Conservation (phyloP, 2,329 filamentous ascomycete species). For the Fusarium keratoplasticum region DNA sequence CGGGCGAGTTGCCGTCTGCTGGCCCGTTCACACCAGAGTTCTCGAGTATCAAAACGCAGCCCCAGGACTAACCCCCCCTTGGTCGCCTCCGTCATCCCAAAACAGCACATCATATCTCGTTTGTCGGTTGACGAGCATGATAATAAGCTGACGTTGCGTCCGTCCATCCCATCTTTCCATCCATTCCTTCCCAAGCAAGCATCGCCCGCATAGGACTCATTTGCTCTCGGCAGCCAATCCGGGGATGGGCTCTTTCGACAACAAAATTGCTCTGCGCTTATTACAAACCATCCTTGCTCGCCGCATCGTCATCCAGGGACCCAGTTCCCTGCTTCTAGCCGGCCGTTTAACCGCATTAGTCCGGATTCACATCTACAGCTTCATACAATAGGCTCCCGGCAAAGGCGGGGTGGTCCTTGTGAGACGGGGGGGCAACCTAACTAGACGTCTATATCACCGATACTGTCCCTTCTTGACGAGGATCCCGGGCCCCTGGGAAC, state of each 20-base stretch:
- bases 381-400: slow-evolving; percentile 37
- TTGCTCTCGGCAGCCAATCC: slow-evolving; percentile 31
- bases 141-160: slow-evolving; percentile 29
- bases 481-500: slow-evolving; percentile 35
- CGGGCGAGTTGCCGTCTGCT: slow-evolving; percentile 33
- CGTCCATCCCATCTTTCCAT: background rate
- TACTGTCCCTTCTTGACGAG: slow-evolving; percentile 25
- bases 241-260: slow-evolving; percentile 31
- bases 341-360: slow-evolving; percentile 42
- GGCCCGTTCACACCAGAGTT: slow-evolving; percentile 23
- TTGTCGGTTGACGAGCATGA: slow-evolving; percentile 2
- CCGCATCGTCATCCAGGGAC: slow-evolving; percentile 32
- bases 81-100: background rate
- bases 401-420: slow-evolving; percentile 45
- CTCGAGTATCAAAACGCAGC: background rate
- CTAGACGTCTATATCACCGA: slow-evolving; percentile 15
- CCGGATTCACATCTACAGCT: slow-evolving; percentile 35
- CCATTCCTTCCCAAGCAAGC: background rate
- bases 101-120: slow-evolving; percentile 8
- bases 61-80: background rate
- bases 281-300: slow-evolving; percentile 36
- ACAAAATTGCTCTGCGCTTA: slow-evolving; percentile 40
- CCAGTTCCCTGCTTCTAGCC: slow-evolving; percentile 40
- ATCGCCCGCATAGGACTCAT: slow-evolving; percentile 12
- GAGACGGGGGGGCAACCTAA: slow-evolving; percentile 33